Base-by-base conservation (phyloP, 352 stramenopile species). In the Globisporangium apiculatum region DNA sequence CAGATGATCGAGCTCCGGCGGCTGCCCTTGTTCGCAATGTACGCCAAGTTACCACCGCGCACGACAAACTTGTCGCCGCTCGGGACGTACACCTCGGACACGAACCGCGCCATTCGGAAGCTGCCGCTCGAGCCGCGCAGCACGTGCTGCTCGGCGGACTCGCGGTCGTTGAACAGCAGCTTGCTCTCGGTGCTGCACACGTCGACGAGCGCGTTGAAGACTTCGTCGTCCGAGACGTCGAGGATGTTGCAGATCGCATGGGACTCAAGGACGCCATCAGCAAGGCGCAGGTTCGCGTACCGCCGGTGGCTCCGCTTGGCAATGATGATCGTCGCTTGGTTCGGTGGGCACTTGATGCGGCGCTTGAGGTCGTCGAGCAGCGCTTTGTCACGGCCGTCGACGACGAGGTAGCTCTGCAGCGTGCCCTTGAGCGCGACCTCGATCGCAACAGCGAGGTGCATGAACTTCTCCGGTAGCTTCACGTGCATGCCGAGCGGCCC, bases 301-400 rank as follows among this genome's bases (percentile, higher is more conserved):
- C 79, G 66, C 8, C 68, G 61, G n/a, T 69, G 67, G 40, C 54
- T 73, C 4, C 83, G 75, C 56, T 84, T 73, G 1, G 81, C 75
- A 61, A 94, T 94, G 55, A 94, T 84, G 38, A 91, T 92, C 24
- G 76, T 78, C n/a, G 79, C 81, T 60, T 89, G 76, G 48, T 88
- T 91, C 2, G 69, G 67, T 5, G 73, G 74, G 55, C 77, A 91
- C 51, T 84, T 79, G 54, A 73, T 72, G 15, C 72, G 77, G 6
- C 76, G 74, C 64, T 91, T 94, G 46, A 94, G 58, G 6, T 89
- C 67, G 40, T 94, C 83, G 24, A 94, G 50, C 17, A 91, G 24
- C 1, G 77, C 78, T 62, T 94, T 94, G 62, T 94, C 83, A 46
- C 67, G 70, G 7, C 83, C 83, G 51, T 88, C 86, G 5, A 81